These are phyloP conservation scores for Candida mesenterica DNA, from an alignment of 1,139 yeast species.

Conservation along the genomic window DNA sequence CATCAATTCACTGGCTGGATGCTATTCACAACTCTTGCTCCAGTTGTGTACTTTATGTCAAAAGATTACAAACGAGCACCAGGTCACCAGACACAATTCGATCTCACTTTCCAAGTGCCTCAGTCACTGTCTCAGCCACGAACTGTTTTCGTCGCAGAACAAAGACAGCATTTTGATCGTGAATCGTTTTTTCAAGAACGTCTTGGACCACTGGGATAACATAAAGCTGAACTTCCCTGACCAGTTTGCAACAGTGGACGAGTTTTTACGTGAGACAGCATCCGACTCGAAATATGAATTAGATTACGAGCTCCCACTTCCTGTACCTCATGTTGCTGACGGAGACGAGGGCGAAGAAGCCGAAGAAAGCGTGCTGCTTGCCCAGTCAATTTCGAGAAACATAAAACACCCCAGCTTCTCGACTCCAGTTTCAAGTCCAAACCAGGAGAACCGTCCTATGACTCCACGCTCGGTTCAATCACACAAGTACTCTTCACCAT, in stretches of 20 bases:
- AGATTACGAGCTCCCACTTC: conserved; percentile 12
- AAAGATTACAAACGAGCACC: conserved; percentile 25
- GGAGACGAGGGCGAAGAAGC: conserved; percentile 19
- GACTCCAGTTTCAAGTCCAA: no score
- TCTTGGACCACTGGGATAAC: conserved; percentile 44
- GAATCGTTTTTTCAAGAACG: conserved; percentile 48
- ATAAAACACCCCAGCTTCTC: no score
- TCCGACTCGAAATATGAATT: conserved; percentile 29
- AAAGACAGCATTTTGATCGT: conserved; percentile 49
- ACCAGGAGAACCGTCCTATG: background rate
- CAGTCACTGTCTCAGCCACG: conserved; percentile 53
- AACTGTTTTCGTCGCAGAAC: conserved; percentile 42
- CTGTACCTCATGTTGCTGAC: conserved; percentile 20
- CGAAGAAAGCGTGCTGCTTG: no score
- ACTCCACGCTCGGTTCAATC: background rate
- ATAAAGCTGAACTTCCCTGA: conserved; percentile 11
- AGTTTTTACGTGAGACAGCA: conserved; percentile 21
- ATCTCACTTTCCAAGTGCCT: conserved; percentile 48
- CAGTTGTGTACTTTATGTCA: conserved; percentile 44
- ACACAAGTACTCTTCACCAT: background rate
- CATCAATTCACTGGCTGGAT: conserved; percentile 6
- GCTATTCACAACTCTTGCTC: conserved; percentile 28
- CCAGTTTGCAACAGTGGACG: conserved; percentile 19
- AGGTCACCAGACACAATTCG: conserved; percentile 46
- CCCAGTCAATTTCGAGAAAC: no score